Base-by-base conservation (phyloP, 805 yeast species). In the Yueomyces sinensis region DNA sequence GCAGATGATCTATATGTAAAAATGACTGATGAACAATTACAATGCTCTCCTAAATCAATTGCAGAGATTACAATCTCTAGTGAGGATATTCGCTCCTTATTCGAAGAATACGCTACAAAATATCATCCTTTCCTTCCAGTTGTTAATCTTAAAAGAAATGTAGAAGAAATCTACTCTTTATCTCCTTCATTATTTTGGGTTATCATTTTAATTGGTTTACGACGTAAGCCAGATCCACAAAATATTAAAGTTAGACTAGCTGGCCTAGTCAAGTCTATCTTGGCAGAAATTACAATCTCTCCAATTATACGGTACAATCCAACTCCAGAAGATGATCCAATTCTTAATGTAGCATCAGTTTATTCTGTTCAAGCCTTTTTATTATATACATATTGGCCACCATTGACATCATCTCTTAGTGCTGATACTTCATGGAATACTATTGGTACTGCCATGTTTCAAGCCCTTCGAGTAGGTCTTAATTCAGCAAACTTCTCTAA, bases 381-480 rank as follows among this genome's bases (percentile, higher is more conserved):
- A 19, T 61, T 89, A 2, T 84, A 82, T 56, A 79, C 96, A 0
- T 74, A 79, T 53, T 89, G 97, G 98, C 97, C 97, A 0, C 95
- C 96, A 3, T 68, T 87, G 27, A 83, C 95, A 0, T 84, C 97
- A 0, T 86, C 96, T 0, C 66, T 91, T 32, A 82, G 93, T 56
- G 95, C 97, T 0, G 97, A 91, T 52, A 80, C 95, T 6, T 80
- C 94, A 4, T 89, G 96, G 94, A 83, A 82, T 52, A 83, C 96
- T 1, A 78, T 84, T 17, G 97, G 96, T 0, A 76, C 83, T 31
- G 97, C 97, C 4, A 65, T 86, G 46, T 83, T 82, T 56, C 95
- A 84, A 50, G 97, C 96, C 0, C 79, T 87, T 24, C 63, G 96
- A 36, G 81, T 89, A 13, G 97, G 98, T 0, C 63, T 91, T 19